Base-by-base conservation (phyloP, 352 stramenopile species). In the Globisporangium cystogenes region DNA sequence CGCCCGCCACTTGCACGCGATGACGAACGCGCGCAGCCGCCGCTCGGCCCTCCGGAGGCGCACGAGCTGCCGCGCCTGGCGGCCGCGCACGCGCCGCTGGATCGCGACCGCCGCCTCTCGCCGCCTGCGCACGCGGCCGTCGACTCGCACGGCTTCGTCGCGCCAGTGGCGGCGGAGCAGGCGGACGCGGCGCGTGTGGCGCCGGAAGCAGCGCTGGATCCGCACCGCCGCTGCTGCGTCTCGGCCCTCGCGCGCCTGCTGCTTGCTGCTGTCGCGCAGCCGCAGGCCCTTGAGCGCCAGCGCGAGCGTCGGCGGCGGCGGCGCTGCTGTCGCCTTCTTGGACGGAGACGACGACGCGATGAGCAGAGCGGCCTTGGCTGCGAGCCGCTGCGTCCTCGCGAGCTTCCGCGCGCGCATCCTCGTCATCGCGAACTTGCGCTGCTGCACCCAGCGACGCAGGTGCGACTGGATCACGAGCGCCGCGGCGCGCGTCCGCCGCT, bases 401-500 rank as follows among this genome's bases (percentile, higher is more conserved):
- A 64, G 37, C 41, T 85, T 86, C 37, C 68, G 64, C 18, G 41
- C 47, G 20, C 65, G 51, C 16, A 52, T 59, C 15, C 53, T 55
- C 21, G 45, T 47, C 53, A 72, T 67, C 1, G 64, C 26, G 36
- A 76, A 84, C 45, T 69, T 60, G n/a, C 65, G 66, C 48, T 81
- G 73, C 23, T 72, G 60, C 11, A 76, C 57, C 73, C 75, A 88
- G 4, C 73, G 53, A 1, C 58, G 59, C 11, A 83, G 51, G 7
- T 82, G 56, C 41, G 72, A 78, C 24, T 88, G 77, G 31, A 88
- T 78, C 4, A 59, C 16, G 7, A 78, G 18, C 4, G 70, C 67
- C 0, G 66, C 67, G 18, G 24, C 11, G n/a, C 43, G 44, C 4
- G 51, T 57, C 1, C 48, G 51, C 8, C 55, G 14, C 29, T 71